Conservation (phyloP, 1,284 basidiomycete species). For the Cystobasidium slooffiae region DNA sequence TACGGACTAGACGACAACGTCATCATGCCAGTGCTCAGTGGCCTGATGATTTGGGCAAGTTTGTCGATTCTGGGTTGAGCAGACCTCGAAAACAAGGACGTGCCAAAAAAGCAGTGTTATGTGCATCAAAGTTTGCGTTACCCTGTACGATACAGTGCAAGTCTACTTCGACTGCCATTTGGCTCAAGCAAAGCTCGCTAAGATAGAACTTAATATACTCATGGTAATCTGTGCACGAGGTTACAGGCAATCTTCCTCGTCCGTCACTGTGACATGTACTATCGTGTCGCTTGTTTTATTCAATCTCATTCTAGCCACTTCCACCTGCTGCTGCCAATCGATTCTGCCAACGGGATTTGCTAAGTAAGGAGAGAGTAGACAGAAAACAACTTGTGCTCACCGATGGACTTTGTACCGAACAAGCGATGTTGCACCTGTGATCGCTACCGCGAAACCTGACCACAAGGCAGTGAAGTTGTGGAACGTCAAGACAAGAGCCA, state of each 20-base stretch:
- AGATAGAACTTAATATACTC: too few species aligned
- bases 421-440: background rate
- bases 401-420: background rate
- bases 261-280: background rate
- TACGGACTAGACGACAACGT: conserved; percentile 90
- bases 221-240: too few species aligned
- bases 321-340: conserved; percentile 6
- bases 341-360: background rate
- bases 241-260: background rate
- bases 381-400: background rate
- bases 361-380: background rate
- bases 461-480: background rate
- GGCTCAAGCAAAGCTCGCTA: too few species aligned
- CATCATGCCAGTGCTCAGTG: conserved; percentile 87
- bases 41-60: conserved; percentile 70
- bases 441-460: conserved; percentile 7
- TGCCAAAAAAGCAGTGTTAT: too few species aligned
- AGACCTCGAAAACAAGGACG: background rate
- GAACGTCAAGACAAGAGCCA: background rate
- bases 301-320: background rate
- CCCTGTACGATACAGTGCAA: too few species aligned
- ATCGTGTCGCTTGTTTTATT: background rate
- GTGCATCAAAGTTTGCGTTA: too few species aligned
- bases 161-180: too few species aligned
- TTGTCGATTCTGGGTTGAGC: conserved; percentile 22